Evolutionary conservation across 768 basidiomycete species (phyloP).

Genomic region (Tricholoma matsutake): DNA sequence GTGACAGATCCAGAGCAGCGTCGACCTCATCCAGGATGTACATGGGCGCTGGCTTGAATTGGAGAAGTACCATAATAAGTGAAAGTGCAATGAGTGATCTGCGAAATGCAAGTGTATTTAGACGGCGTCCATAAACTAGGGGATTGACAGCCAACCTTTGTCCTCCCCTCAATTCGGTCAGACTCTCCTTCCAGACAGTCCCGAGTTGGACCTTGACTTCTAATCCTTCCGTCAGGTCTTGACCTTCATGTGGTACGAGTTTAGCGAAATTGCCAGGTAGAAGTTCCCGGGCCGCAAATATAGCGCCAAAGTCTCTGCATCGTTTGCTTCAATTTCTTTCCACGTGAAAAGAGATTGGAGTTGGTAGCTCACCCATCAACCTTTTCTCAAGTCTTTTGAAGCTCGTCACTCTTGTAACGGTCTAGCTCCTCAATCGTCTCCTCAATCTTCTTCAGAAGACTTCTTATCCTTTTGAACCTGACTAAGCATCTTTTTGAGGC

Average conservation of each 20-base stretch:
- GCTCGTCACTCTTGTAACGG: constrained; percentile 88
- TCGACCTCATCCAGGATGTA: constrained; percentile 99
- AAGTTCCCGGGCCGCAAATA: constrained; percentile 94
- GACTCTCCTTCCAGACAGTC: constrained; percentile 93
- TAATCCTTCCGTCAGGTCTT: constrained; percentile 91
- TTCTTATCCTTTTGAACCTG: constrained; percentile 93
- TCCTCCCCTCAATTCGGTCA: constrained; percentile 96
- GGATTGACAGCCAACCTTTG: constrained; percentile 63
- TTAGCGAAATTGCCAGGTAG: constrained; percentile 96
- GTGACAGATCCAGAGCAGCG: constrained; percentile 92
- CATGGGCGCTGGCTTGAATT: constrained; percentile 99
- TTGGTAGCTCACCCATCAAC: constrained; percentile 70
- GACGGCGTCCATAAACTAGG: neutral
- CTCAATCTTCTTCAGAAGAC: constrained; percentile 91
- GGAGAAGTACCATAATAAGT: constrained; percentile 97
- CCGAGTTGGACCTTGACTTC: constrained; percentile 97
- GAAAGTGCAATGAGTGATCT: constrained; percentile 98
- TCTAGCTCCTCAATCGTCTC: constrained; percentile 92
- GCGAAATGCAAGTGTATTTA: neutral
- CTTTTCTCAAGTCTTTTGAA: constrained; percentile 95
- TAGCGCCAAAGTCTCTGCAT: constrained; percentile 87
- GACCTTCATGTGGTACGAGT: constrained; percentile 87
- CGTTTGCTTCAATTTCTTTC: constrained; percentile 1
- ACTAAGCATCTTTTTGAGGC: constrained; percentile 83
- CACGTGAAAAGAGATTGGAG: too few relatives aligned